Evolutionary conservation across 805 yeast species (phyloP).

Genomic region (Candida xiaguanensis): DNA sequence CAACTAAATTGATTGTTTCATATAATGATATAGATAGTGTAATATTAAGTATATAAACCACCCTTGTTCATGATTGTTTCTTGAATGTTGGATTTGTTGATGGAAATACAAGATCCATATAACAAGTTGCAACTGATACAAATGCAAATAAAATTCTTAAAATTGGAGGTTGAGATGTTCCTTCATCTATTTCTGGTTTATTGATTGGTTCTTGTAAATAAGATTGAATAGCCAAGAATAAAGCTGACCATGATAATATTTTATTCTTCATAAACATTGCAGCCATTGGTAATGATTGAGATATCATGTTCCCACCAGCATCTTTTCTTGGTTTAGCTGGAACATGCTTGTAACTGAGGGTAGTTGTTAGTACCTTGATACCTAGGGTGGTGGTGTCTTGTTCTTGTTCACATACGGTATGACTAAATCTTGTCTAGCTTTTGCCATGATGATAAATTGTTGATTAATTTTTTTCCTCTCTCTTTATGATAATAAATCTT

Average conservation of each 20-base stretch:
- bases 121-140: slow-evolving; percentile 49
- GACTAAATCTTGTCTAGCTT: slow-evolving; percentile 31
- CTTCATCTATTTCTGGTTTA: slow-evolving; percentile 23
- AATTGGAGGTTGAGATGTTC: slow-evolving; percentile 41
- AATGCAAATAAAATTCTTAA: slow-evolving; percentile 44
- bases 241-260: slow-evolving; percentile 53
- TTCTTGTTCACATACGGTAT: slow-evolving; percentile 24
- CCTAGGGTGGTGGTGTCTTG: background rate
- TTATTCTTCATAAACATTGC: slow-evolving; percentile 64
- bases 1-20: slow-evolving; percentile 26
- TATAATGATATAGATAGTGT: slow-evolving; percentile 33
- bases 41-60: slow-evolving; percentile 11
- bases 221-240: slow-evolving; percentile 47
- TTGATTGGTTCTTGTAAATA: slow-evolving; percentile 43
- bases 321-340: slow-evolving; percentile 47
- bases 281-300: slow-evolving; percentile 64
- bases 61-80: slow-evolving; percentile 16
- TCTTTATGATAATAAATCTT: slow-evolving; percentile 21
- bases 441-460: slow-evolving; percentile 15
- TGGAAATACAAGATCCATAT: slow-evolving; percentile 52
- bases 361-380: background rate
- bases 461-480: slow-evolving; percentile 1
- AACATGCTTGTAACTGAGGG: slow-evolving; percentile 41
- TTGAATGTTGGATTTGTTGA: slow-evolving; percentile 28
- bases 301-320: slow-evolving; percentile 39